phyloP scores from a whole-genome alignment of 139 green algal genomes.

The Astrephomene gubernaculifera region DNA sequence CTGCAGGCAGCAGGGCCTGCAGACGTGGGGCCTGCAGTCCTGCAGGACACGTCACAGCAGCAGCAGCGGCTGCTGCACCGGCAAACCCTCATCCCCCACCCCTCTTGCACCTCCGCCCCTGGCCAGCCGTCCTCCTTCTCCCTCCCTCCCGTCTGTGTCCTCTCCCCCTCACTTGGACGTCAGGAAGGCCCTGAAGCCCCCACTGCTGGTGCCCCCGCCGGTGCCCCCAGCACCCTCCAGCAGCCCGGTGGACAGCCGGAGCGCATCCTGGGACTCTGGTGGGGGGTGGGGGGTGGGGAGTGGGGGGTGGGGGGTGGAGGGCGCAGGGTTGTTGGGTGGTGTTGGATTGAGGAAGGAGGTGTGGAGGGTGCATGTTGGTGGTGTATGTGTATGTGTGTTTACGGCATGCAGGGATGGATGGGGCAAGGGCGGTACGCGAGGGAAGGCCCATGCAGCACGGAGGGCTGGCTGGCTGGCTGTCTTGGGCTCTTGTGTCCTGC shows the following conservation, averaged over 20 bases:
- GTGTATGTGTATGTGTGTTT: background rate
- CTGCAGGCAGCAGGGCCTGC: too few relatives aligned
- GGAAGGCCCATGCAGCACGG: too few relatives aligned
- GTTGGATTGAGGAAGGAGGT: background rate
- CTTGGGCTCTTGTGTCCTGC: too few relatives aligned
- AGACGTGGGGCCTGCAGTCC: too few relatives aligned
- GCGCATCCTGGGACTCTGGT: conserved; percentile 6
- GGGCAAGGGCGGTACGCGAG: background rate
- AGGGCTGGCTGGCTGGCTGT: too few relatives aligned
- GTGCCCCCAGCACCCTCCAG: too few relatives aligned
- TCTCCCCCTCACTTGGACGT: background rate
- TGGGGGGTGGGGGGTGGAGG: background rate
- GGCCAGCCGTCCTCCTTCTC: background rate
- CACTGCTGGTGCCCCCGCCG: background rate
- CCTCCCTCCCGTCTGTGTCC: background rate
- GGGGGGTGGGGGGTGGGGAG: background rate
- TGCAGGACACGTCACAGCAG: too few relatives aligned
- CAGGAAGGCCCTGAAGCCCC: background rate
- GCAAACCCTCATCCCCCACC: background rate
- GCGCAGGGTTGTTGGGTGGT: background rate
- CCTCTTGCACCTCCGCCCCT: background rate
- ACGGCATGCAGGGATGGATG: background rate
- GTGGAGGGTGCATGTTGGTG: too few relatives aligned
- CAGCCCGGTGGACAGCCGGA: background rate
- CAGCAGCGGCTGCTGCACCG: too few relatives aligned